Evolutionary conservation across 768 basidiomycete species (phyloP).

Genomic region (Boletellus sp.): DNA sequence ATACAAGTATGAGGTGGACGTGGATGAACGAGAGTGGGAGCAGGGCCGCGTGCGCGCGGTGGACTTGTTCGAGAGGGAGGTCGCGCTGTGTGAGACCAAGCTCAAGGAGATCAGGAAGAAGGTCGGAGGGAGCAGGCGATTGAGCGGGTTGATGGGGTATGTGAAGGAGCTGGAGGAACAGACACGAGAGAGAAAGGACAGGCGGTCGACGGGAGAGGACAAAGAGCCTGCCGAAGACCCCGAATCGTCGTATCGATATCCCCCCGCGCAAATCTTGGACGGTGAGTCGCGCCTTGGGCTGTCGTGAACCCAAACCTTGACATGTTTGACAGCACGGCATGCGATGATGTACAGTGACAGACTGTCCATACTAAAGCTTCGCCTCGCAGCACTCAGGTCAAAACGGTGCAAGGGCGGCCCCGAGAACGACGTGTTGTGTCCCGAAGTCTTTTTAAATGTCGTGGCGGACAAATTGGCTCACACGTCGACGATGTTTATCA

Average conservation of each 20-base stretch:
- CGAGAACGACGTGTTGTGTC: slow-evolving; percentile 85
- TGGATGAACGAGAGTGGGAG: slow-evolving; percentile 92
- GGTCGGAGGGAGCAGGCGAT: slow-evolving; percentile 81
- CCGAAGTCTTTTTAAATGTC: slow-evolving; percentile 94
- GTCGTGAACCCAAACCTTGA: slow-evolving; percentile 6
- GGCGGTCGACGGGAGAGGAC: slow-evolving; percentile 39
- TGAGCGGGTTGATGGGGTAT: slow-evolving; percentile 74
- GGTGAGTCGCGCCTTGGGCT: slow-evolving; percentile 48
- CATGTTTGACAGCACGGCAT: slow-evolving; percentile 64
- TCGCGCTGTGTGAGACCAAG: slow-evolving; percentile 79
- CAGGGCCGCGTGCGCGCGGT: slow-evolving; percentile 70
- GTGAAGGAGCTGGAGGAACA: slow-evolving; percentile 79
- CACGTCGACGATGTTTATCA: slow-evolving; percentile 97
- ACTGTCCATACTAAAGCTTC: slow-evolving; percentile 76
- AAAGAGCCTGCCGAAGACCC: slow-evolving; percentile 40
- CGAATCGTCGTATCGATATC: slow-evolving; percentile 87
- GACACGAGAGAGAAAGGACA: slow-evolving; percentile 60
- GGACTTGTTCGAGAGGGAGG: slow-evolving; percentile 80
- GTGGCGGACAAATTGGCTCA: slow-evolving; percentile 96
- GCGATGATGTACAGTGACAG: slow-evolving; percentile 87
- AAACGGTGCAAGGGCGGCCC: slow-evolving; percentile 87
- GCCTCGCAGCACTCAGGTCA: slow-evolving; percentile 81
- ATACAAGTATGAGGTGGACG: slow-evolving; percentile 97
- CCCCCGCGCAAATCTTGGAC: slow-evolving; percentile 86
- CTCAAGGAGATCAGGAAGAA: slow-evolving; percentile 81